Percentiles rank a stretch among this genome's conserved stretches.
phyloP scores from a whole-genome alignment of 179 eudicot genomes.

The Camellia oleifera region DNA sequence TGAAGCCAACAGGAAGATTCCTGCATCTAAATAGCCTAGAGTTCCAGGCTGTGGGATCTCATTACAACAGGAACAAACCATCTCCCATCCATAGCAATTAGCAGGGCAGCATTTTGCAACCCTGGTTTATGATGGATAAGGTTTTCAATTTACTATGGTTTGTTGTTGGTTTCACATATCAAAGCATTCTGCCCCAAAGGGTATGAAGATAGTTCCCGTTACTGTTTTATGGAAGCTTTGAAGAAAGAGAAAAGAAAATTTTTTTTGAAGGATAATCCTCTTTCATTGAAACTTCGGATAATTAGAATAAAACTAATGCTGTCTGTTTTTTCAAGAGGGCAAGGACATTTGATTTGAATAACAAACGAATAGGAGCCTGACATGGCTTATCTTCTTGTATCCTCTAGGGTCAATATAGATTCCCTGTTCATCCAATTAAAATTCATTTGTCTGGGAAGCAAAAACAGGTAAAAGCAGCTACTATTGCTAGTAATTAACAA shows the following conservation, averaged over 20 bases:
- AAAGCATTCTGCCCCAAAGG: background rate
- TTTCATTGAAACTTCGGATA: too few species aligned
- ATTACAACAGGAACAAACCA: background rate
- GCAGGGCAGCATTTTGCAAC: background rate
- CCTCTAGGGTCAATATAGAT: background rate
- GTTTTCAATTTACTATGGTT: background rate
- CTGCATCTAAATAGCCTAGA: background rate
- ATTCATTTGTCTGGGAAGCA: background rate
- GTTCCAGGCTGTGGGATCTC: background rate
- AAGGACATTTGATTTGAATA: too few species aligned
- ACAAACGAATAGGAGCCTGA: too few species aligned
- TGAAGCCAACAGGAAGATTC: background rate
- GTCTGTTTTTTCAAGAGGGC: too few species aligned
- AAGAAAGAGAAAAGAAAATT: too few species aligned
- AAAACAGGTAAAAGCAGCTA: background rate
- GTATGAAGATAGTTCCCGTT: too few species aligned
- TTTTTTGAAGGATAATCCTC: too few species aligned
- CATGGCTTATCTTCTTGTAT: background rate
- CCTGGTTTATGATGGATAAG: slow-evolving; percentile 4
- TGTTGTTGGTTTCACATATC: background rate
- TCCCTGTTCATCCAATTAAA: background rate
- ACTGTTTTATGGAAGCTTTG: too few species aligned
- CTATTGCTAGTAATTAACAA: background rate
- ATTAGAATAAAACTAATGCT: too few species aligned
- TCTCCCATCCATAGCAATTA: background rate